Percentiles rank a stretch among this genome's conserved stretches.
Conservation (phyloP, 192 early-diverging fungal genomes). For the Coemansia sp. region DNA sequence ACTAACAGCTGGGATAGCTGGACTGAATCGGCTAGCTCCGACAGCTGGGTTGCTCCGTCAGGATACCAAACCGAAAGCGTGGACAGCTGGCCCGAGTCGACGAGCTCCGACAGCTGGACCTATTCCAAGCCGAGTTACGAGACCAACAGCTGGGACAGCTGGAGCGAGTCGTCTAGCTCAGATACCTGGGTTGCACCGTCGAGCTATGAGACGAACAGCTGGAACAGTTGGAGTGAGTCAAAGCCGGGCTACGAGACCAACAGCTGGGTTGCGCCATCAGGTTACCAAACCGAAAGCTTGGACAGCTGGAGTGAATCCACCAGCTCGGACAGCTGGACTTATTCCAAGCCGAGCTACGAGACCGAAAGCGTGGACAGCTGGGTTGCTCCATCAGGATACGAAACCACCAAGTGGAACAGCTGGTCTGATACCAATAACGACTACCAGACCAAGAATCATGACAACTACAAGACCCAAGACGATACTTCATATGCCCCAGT, state of each 20-base stretch:
- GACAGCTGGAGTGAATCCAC: neutral
- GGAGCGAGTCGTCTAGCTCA: neutral
- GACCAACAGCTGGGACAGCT: neutral
- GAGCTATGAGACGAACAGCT: no score
- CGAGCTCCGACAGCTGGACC: neutral
- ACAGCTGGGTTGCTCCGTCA: neutral
- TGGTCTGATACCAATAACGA: conserved; percentile 1
- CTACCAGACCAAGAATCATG: conserved; percentile 6
- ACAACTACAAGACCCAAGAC: conserved; percentile 6
- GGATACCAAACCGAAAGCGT: neutral
- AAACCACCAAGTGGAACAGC: neutral
- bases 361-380: neutral
- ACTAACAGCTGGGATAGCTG: neutral
- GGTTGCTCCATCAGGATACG: neutral
- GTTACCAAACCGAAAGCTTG: neutral
- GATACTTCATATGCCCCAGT: no score
- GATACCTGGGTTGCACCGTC: neutral
- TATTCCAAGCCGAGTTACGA: neutral
- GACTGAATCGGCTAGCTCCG: neutral
- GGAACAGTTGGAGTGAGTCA: neutral
- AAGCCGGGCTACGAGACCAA: neutral
- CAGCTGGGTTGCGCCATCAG: neutral
- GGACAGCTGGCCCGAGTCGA: neutral
- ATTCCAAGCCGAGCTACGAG: neutral
- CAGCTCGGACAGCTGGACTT: no score